Percentiles rank a stretch among this genome's conserved stretches.
Conservation (phyloP, 164 flowering plant species). For the Stephania cephalantha region DNA sequence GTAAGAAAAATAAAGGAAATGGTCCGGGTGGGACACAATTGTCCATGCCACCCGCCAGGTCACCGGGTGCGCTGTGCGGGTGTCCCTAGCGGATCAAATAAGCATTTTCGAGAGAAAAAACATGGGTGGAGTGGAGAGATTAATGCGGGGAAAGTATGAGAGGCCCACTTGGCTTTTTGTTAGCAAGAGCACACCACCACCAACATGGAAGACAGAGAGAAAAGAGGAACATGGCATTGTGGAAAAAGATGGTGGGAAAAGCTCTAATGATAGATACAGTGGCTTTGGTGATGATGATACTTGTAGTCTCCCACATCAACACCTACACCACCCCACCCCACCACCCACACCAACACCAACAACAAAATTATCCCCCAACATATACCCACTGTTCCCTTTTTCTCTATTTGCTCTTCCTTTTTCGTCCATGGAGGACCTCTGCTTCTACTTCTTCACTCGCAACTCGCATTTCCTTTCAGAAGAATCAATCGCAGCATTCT, state of each 20-base stretch:
- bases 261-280: conserved; percentile 63
- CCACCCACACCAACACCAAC: conserved; percentile 14
- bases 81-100: too few species aligned
- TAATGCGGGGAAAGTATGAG: not conserved
- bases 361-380: conserved; percentile 6
- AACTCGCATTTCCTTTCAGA: not conserved
- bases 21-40: too few species aligned
- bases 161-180: not conserved
- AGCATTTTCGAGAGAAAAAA: too few species aligned
- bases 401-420: conserved; percentile 10
- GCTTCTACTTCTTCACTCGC: not conserved
- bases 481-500: not conserved
- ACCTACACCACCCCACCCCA: conserved; percentile 12
- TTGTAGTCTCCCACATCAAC: conserved; percentile 35
- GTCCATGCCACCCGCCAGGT: too few species aligned
- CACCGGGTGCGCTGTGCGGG: too few species aligned
- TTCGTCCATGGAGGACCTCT: conserved; percentile 10
- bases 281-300: conserved; percentile 45
- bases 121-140: too few species aligned
- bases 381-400: conserved; percentile 14
- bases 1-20: too few species aligned
- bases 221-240: conserved; percentile 11
- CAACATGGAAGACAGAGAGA: conserved; percentile 7
- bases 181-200: not conserved
- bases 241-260: conserved; percentile 49